A percentile compares a stretch with the other conserved stretches of the same genome.
phyloP scores from a whole-genome alignment of 106 monocot species.

The Triglochin maritima region DNA sequence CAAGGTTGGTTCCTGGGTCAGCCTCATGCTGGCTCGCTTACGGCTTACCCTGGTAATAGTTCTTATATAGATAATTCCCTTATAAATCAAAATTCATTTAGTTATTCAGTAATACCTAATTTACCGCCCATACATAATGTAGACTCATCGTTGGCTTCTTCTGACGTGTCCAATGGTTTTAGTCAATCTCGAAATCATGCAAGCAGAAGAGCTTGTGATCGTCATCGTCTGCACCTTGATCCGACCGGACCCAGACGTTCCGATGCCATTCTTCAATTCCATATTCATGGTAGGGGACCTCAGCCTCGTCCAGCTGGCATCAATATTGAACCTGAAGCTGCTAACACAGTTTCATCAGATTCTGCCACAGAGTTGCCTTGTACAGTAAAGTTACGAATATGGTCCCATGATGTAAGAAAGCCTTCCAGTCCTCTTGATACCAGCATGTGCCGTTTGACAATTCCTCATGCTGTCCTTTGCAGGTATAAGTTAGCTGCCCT shows the following conservation, averaged over 20 bases:
- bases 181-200: constrained; percentile 10
- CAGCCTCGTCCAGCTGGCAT: constrained; percentile 6
- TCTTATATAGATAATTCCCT: neutral
- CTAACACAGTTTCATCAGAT: constrained; percentile 12
- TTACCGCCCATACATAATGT: neutral
- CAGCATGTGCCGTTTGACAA: constrained; percentile 34
- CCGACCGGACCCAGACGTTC: neutral
- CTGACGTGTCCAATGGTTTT: constrained; percentile 4
- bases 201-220: constrained; percentile 12
- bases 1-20: constrained; percentile 90
- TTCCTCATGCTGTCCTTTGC: constrained; percentile 26
- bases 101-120: constrained; percentile 9
- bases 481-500: constrained; percentile 8
- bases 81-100: neutral
- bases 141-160: constrained; percentile 13
- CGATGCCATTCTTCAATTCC: neutral
- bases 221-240: constrained; percentile 9
- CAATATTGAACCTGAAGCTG: constrained; percentile 21
- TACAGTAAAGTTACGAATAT: constrained; percentile 26
- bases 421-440: constrained; percentile 41
- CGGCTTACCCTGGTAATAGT: constrained; percentile 3
- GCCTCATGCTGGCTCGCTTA: constrained; percentile 31
- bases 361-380: constrained; percentile 27
- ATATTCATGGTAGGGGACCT: constrained; percentile 9
- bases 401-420: constrained; percentile 50